Base-by-base conservation (phyloP, 371 early-diverging fungal genomes). In the Capillidium rhysosporum region DNA sequence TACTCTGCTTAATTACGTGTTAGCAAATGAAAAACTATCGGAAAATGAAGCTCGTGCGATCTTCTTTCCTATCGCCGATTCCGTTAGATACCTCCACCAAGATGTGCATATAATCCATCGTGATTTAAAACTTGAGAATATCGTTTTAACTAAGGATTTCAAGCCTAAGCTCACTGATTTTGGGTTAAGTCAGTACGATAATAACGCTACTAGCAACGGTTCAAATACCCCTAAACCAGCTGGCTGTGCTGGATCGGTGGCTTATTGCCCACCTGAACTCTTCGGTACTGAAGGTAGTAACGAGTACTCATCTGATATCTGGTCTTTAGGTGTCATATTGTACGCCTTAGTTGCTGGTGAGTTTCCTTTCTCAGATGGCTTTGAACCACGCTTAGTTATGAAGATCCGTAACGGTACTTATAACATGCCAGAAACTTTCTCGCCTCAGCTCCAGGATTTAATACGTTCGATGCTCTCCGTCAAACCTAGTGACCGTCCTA, bases 101-200 rank as follows among this genome's bases (percentile, higher is more conserved):
- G 75, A 83, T 18, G 67, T 65, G 26, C 58, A 71, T 9, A 72
- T 93, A 18, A 78, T 81, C 21, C 95, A 97, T 65, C 76, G 87
- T 49, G 98, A 97, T 64, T 61, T 97, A 46, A 97, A 97, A 65
- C 71, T 85, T 25, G 98, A 97, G 55, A 96, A 96, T 63, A 73
- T 95, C 18, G 62, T 95, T 28, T 57, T 72, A 12, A 70, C 69
- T 52, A 66, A 69, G 28, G 39, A 62, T 40, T 59, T 57, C 1
- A 53, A 63, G n/a, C 70, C 79, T 64, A 89, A 87, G 59, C 58
- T 95, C 9, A 75, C 80, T 55, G 98, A 98, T 64, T 95, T 98
- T 68, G 95, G 96, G 1, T 64, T 89, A 5, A 74, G 56, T 38
- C 45, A 45, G 8, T 38, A 7, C 40, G 4, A 2, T 49, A 8